These are phyloP conservation scores for Chlorella sp. DNA, from an alignment of 139 green algal genomes.

Conservation along the genomic window DNA sequence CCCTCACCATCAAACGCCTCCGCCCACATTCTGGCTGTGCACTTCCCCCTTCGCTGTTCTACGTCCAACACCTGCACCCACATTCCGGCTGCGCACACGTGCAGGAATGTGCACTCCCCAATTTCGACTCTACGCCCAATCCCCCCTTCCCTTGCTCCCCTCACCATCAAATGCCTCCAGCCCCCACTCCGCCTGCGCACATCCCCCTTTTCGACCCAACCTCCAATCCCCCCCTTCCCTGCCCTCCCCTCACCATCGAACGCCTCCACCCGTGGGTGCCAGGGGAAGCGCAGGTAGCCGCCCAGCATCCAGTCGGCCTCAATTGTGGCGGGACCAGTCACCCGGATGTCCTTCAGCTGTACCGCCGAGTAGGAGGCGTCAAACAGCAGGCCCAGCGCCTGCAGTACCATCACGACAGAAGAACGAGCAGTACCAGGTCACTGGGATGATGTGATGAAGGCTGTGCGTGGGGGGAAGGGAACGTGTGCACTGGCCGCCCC, in stretches of 20 bases:
- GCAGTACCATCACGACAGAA: neutral
- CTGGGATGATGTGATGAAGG: neutral
- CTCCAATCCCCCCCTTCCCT: neutral
- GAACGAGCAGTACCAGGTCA: neutral
- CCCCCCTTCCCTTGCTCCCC: too few relatives aligned
- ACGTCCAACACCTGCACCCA: too few relatives aligned
- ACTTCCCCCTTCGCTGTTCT: too few relatives aligned
- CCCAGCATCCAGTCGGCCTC: conserved; percentile 71
- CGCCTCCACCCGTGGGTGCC: conserved; percentile 67
- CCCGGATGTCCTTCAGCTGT: conserved; percentile 67
- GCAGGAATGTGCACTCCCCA: too few relatives aligned
- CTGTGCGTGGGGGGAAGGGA: neutral
- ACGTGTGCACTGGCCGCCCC: too few relatives aligned
- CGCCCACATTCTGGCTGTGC: too few relatives aligned
- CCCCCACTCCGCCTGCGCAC: too few relatives aligned
- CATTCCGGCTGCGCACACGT: too few relatives aligned
- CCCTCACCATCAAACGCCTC: too few relatives aligned
- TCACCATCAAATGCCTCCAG: too few relatives aligned
- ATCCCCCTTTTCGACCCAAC: neutral
- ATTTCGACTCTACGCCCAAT: too few relatives aligned
- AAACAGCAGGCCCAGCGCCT: conserved; percentile 83
- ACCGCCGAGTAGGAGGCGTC: conserved; percentile 68
- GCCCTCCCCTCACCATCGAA: conserved; percentile 55
- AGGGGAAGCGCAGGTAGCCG: conserved; percentile 76
- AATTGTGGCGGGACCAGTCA: conserved; percentile 60